Percentiles rank a stretch among this genome's conserved stretches.
Conservation (phyloP, 176 grass and related monocot genomes). For the Phoenix dactylifera region DNA sequence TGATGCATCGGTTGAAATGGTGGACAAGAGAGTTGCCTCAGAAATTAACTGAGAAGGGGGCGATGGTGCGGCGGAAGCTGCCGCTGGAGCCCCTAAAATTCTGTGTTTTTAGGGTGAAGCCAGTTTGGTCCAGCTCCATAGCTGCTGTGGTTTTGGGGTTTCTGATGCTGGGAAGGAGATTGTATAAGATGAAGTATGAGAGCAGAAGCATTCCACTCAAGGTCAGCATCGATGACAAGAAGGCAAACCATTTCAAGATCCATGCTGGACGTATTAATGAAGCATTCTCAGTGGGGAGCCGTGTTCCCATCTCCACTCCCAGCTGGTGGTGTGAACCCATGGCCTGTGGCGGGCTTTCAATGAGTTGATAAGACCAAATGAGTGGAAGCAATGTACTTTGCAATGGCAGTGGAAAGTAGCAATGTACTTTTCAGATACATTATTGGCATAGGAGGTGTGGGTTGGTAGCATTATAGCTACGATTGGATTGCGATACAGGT, state of each 20-base stretch:
- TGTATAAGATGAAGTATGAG: conserved; percentile 24
- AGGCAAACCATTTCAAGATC: conserved; percentile 9
- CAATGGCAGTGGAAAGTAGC: too few relatives aligned
- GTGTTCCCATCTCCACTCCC: conserved; percentile 17
- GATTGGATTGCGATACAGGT: too few relatives aligned
- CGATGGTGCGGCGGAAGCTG: conserved; percentile 19
- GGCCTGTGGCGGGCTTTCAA: conserved; percentile 4
- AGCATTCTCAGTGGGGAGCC: conserved; percentile 3
- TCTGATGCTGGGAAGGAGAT: conserved; percentile 24
- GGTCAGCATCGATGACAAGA: conserved; percentile 27
- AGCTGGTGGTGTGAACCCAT: conserved; percentile 3
- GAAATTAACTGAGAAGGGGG: neutral
- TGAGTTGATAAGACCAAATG: conserved; percentile 15
- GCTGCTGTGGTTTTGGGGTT: conserved; percentile 32
- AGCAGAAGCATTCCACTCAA: conserved; percentile 6
- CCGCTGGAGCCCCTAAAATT: conserved; percentile 16
- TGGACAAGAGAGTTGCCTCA: neutral
- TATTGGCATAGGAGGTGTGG: too few relatives aligned
- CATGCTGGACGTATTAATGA: conserved; percentile 25
- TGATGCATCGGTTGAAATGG: neutral
- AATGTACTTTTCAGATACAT: too few relatives aligned
- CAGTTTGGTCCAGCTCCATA: conserved; percentile 29
- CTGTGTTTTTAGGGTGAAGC: conserved; percentile 20
- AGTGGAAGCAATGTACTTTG: too few relatives aligned
- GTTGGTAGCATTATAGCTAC: too few relatives aligned